phyloP scores from a whole-genome alignment of 495 filamentous ascomycete species.

The Lepraria neglecta region DNA sequence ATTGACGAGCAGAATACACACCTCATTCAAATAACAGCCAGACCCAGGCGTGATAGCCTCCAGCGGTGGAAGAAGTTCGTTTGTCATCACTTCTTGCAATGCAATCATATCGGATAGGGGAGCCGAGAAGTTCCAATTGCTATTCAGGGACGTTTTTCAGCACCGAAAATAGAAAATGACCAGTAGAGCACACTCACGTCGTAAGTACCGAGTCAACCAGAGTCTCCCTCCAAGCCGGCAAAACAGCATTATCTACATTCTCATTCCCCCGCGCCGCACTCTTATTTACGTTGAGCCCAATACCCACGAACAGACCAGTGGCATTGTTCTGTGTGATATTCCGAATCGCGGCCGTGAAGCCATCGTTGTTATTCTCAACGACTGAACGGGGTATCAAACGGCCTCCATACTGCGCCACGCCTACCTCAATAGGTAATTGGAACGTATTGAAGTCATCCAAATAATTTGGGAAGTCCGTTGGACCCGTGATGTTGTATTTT shows the following conservation, averaged over 20 bases:
- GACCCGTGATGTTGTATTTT: slow-evolving; percentile 13
- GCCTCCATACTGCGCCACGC: slow-evolving; percentile 38
- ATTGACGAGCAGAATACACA: background rate
- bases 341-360: slow-evolving; percentile 36
- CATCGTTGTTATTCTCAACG: slow-evolving; percentile 45
- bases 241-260: slow-evolving; percentile 36
- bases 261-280: background rate
- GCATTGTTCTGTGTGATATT: slow-evolving; percentile 29
- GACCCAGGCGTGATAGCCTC: slow-evolving; percentile 33
- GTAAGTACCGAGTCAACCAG: slow-evolving; percentile 40
- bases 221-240: slow-evolving; percentile 54
- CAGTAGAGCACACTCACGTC: background rate
- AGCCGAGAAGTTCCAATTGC: slow-evolving; percentile 8
- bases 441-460: slow-evolving; percentile 44
- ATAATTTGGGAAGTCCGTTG: slow-evolving; percentile 38
- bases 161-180: too few species aligned
- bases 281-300: slow-evolving; percentile 35
- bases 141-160: background rate
- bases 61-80: slow-evolving; percentile 20
- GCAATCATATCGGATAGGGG: slow-evolving; percentile 10
- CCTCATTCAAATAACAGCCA: slow-evolving; percentile 46
- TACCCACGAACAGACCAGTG: slow-evolving; percentile 39
- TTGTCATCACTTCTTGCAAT: slow-evolving; percentile 14
- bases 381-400: slow-evolving; percentile 51
- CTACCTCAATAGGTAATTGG: slow-evolving; percentile 32